Conservation (phyloP, 2,329 filamentous ascomycete species). For the Amesomyces nigricolor region DNA sequence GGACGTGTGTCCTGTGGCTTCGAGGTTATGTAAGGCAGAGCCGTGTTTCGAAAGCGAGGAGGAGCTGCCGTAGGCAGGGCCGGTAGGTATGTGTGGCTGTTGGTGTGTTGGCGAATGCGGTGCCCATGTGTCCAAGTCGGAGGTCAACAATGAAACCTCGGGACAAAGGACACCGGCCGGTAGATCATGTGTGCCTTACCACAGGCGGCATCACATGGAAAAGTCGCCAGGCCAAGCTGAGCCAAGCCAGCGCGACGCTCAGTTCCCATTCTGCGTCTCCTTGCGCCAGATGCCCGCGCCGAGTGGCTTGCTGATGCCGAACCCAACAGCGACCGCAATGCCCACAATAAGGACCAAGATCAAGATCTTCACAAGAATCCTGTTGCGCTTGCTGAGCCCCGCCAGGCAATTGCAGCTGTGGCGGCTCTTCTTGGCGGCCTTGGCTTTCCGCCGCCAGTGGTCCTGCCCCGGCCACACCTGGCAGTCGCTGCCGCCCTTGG, state of each 20-base stretch:
- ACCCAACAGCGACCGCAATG: constrained; percentile 38
- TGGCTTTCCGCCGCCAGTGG: constrained; percentile 56
- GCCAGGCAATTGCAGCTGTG: constrained; percentile 50
- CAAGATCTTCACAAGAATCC: constrained; percentile 48
- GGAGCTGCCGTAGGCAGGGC: too few species aligned
- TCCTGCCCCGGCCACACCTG: constrained; percentile 56
- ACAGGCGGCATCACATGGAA: neutral
- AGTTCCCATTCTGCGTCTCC: constrained; percentile 23
- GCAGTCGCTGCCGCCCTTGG: constrained; percentile 42
- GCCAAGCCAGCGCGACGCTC: neutral
- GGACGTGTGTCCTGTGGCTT: too few species aligned
- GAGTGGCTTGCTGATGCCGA: constrained; percentile 57
- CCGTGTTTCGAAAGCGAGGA: too few species aligned
- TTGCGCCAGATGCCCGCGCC: constrained; percentile 52
- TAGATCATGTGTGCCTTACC: neutral
- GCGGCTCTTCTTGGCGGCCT: constrained; percentile 48
- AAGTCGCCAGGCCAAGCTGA: neutral
- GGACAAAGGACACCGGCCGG: neutral
- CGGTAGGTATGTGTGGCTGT: too few species aligned
- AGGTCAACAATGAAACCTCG: too few species aligned
- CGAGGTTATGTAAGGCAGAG: too few species aligned
- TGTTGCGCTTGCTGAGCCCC: constrained; percentile 48
- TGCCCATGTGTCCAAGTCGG: too few species aligned
- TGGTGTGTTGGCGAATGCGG: too few species aligned
- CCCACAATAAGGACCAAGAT: constrained; percentile 25